phyloP scores from a whole-genome alignment of 495 filamentous ascomycete genomes.

The Tuber brumale region DNA sequence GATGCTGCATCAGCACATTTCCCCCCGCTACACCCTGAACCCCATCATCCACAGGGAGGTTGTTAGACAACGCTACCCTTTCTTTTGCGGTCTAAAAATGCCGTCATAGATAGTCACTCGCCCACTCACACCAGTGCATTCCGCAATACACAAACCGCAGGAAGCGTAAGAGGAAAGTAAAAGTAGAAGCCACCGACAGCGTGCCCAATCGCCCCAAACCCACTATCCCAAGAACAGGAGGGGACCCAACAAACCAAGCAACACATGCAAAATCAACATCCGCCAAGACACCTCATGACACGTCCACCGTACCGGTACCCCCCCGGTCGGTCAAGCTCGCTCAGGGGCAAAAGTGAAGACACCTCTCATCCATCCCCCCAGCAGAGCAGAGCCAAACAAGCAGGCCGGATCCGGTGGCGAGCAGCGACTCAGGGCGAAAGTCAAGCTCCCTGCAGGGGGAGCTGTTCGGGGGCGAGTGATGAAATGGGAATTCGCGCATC shows the following conservation, averaged over 20 bases:
- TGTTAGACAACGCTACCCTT: not conserved
- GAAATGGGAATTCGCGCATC: not conserved
- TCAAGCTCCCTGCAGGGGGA: too few species aligned
- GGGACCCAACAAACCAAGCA: not conserved
- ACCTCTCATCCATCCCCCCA: not conserved
- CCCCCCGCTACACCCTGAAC: not conserved
- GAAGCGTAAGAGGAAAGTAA: not conserved
- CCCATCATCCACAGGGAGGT: not conserved
- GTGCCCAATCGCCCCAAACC: not conserved
- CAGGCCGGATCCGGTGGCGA: not conserved
- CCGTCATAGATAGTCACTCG: not conserved
- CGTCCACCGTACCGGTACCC: too few species aligned
- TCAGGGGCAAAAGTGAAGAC: too few species aligned
- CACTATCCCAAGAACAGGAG: not conserved
- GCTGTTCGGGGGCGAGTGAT: not conserved
- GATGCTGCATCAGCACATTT: not conserved
- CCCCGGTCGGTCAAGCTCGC: too few species aligned
- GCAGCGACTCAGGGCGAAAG: too few species aligned
- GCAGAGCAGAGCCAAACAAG: too few species aligned
- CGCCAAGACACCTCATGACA: not conserved
- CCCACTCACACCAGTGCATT: not conserved
- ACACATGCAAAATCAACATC: not conserved
- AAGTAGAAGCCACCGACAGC: not conserved
- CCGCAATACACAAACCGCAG: too few species aligned
- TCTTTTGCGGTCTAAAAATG: not conserved